Conservation (phyloP, 2,329 filamentous ascomycete species). For the Purpureocillium lavendulum region DNA sequence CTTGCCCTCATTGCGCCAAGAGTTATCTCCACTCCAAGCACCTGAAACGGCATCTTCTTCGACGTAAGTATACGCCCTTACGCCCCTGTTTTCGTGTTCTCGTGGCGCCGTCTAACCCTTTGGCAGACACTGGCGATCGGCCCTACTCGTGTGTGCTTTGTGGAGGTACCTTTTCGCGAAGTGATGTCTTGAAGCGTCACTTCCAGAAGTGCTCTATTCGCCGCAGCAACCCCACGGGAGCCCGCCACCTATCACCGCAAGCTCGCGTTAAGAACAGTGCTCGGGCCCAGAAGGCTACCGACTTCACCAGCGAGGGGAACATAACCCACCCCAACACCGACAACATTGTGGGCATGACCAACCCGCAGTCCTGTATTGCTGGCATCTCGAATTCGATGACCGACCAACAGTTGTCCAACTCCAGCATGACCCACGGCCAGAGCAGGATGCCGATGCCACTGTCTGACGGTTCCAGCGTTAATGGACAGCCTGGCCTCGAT, state of each 20-base stretch:
- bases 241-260: constrained; percentile 86
- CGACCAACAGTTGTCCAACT: constrained; percentile 55
- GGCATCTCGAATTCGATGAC: constrained; percentile 54
- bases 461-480: constrained; percentile 51
- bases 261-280: constrained; percentile 77
- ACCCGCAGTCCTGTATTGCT: constrained; percentile 47
- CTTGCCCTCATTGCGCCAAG: constrained; percentile 96
- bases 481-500: constrained; percentile 58
- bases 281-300: constrained; percentile 46
- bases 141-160: constrained; percentile 98
- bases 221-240: constrained; percentile 89
- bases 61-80: constrained; percentile 64
- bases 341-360: constrained; percentile 47
- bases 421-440: constrained; percentile 54
- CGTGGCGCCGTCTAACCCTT: constrained; percentile 17
- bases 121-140: constrained; percentile 88
- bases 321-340: constrained; percentile 54
- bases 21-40: constrained; percentile 97
- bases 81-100: constrained; percentile 18
- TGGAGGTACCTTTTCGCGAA: constrained; percentile 95
- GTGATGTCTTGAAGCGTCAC: constrained; percentile 96
- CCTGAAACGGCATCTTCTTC: constrained; percentile 86
- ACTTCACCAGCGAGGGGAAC: constrained; percentile 43
- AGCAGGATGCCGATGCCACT: constrained; percentile 59
- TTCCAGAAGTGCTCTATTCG: constrained; percentile 98